Evolutionary conservation across 106 monocot species (phyloP).

Genomic region (Apostasia ramifera): DNA sequence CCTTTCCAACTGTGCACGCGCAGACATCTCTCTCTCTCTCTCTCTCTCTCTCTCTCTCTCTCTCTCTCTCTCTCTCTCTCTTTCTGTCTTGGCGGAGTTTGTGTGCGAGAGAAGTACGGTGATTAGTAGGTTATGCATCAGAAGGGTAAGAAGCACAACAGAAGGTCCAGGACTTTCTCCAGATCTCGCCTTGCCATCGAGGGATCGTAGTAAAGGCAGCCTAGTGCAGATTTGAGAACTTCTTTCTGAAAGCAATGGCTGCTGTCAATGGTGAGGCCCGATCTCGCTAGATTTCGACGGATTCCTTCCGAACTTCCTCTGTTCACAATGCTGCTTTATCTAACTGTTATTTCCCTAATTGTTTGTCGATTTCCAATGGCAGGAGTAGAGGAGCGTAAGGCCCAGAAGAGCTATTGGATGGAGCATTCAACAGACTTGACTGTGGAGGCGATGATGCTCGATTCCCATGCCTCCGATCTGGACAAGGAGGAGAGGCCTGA

Average conservation of each 20-base stretch:
- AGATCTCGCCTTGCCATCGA: constrained; percentile 84
- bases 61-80: no score
- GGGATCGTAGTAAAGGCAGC: constrained; percentile 33
- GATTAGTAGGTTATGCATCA: constrained; percentile 45
- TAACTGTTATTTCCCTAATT: constrained; percentile 3
- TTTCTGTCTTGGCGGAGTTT: no score
- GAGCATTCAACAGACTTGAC: constrained; percentile 96
- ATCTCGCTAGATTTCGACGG: background rate
- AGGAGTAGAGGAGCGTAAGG: constrained; percentile 46
- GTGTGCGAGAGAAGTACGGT: no score
- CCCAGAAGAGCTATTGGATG: constrained; percentile 95
- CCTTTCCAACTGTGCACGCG: no score
- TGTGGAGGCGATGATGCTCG: constrained; percentile 99
- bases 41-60: no score
- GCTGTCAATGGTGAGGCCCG: constrained; percentile 19
- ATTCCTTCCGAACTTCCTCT: background rate
- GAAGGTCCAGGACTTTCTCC: constrained; percentile 79
- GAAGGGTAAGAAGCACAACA: constrained; percentile 47
- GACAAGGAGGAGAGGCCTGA: constrained; percentile 98
- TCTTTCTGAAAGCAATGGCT: constrained; percentile 14
- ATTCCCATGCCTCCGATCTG: constrained; percentile 88
- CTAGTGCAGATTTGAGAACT: background rate
- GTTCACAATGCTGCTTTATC: background rate
- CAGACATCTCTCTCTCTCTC: no score
- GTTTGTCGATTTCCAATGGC: background rate